These are phyloP conservation scores for Gentiana macrophylla DNA, from an alignment of 257 asterid species.

Conservation along the genomic window DNA sequence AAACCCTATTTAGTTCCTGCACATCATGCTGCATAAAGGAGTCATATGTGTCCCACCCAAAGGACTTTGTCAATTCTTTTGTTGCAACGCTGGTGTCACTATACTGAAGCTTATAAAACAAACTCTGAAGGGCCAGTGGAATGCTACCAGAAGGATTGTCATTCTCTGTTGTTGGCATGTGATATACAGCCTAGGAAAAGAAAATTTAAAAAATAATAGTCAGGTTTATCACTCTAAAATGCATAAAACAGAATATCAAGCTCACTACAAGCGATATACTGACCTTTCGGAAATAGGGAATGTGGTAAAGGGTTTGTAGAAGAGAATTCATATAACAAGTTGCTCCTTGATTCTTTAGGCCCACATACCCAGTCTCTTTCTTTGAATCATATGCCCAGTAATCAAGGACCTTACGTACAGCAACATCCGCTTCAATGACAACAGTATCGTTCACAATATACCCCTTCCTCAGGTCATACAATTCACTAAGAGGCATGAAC, in stretches of 20 bases:
- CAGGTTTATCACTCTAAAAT: no score
- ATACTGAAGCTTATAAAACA: constrained; percentile 94
- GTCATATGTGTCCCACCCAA: constrained; percentile 98
- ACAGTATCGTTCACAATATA: constrained; percentile 75
- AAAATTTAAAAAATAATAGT: neutral
- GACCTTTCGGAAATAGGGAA: constrained; percentile 96
- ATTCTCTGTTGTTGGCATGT: constrained; percentile 99
- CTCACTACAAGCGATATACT: neutral
- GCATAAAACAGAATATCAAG: no score
- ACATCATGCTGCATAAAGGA: constrained; percentile 98
- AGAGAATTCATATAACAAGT: constrained; percentile 98
- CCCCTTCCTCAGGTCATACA: constrained; percentile 85
- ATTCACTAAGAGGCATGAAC: constrained; percentile 89
- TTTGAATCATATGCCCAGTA: constrained; percentile 93
- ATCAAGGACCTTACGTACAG: constrained; percentile 84
- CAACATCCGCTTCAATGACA: constrained; percentile 90
- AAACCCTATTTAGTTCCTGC: constrained; percentile 91
- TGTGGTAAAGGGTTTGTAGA: constrained; percentile 88
- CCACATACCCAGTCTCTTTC: constrained; percentile 95
- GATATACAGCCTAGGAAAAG: constrained; percentile 79
- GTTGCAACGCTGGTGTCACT: constrained; percentile 92
- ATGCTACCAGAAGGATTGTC: constrained; percentile 96
- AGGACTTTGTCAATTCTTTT: constrained; percentile 91
- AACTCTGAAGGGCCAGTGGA: constrained; percentile 96
- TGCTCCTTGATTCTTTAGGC: constrained; percentile 98